phyloP scores from a whole-genome alignment of 108 stramenopile genomes.

The Nitzschia palea region DNA sequence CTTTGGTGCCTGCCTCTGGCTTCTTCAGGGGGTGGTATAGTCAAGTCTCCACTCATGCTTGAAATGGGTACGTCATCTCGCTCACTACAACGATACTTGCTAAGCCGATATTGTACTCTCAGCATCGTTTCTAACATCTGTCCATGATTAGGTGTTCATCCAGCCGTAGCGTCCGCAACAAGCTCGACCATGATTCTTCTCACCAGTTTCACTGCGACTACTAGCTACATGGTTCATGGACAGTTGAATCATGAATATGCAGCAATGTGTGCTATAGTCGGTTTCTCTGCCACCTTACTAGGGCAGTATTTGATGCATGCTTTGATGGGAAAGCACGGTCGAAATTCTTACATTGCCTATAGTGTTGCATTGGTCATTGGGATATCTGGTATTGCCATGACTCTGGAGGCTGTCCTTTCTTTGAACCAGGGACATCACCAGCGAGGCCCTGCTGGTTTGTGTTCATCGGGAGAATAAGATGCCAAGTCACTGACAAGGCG shows the following conservation, averaged over 20 bases:
- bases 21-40: slow-evolving; percentile 77
- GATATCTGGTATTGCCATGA: slow-evolving; percentile 49
- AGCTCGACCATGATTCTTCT: slow-evolving; percentile 82
- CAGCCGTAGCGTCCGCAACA: slow-evolving; percentile 72
- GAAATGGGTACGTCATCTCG: slow-evolving; percentile 29
- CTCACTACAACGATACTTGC: not conserved
- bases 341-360: slow-evolving; percentile 79
- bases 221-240: slow-evolving; percentile 73
- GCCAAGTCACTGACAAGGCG: too few species aligned
- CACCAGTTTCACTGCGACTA: slow-evolving; percentile 80
- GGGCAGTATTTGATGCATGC: slow-evolving; percentile 65
- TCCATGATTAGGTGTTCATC: slow-evolving; percentile 43
- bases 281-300: slow-evolving; percentile 59
- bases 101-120: not conserved
- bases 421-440: not conserved
- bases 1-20: too few species aligned
- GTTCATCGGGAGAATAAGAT: not conserved
- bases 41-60: slow-evolving; percentile 91
- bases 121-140: not conserved
- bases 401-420: not conserved
- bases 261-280: slow-evolving; percentile 53
- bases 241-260: slow-evolving; percentile 66
- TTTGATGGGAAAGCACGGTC: slow-evolving; percentile 61
- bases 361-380: slow-evolving; percentile 78
- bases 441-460: not conserved